A percentile compares a stretch with the other conserved stretches of the same genome.
Evolutionary conservation across 176 grass and related monocot genomes (phyloP).

Genomic region (Oryza meridionalis): DNA sequence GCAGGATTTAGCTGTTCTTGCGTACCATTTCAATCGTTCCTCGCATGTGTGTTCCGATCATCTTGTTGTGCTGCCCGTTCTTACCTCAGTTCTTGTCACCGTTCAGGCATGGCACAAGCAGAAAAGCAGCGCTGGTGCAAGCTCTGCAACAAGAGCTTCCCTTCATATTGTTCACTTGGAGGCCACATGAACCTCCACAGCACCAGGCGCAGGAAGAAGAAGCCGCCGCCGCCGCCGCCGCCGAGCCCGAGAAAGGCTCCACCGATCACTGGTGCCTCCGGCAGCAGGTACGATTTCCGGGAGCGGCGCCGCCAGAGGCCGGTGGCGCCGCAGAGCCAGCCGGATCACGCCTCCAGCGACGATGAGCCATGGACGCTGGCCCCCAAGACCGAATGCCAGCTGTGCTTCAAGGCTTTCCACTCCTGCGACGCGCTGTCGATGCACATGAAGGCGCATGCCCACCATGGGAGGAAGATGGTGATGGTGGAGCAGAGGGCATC

Average conservation of each 20-base stretch:
- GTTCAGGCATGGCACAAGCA: conserved; percentile 37
- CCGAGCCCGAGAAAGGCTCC: background rate
- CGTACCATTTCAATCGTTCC: background rate
- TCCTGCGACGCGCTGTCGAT: conserved; percentile 15
- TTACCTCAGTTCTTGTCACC: conserved; percentile 18
- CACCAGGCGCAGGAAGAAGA: conserved; percentile 18
- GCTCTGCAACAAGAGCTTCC: conserved; percentile 50
- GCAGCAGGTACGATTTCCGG: conserved; percentile 28
- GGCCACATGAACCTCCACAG: conserved; percentile 50
- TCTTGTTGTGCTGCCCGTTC: background rate
- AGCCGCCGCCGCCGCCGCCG: background rate
- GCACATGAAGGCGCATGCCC: conserved; percentile 37
- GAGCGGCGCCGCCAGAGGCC: conserved; percentile 13
- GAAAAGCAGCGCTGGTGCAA: conserved; percentile 46
- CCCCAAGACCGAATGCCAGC: conserved; percentile 38
- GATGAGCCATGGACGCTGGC: conserved; percentile 15
- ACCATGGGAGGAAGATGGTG: conserved; percentile 13
- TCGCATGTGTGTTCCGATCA: background rate
- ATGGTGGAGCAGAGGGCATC: background rate
- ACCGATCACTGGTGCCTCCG: background rate
- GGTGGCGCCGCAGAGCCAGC: background rate
- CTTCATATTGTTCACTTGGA: conserved; percentile 36
- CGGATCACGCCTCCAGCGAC: conserved; percentile 35
- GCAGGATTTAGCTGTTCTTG: background rate
- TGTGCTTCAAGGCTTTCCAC: conserved; percentile 44